Evolutionary conservation across 1,284 basidiomycete species (phyloP), one percentile per base, ranked within the genome.

Genomic region (Anthracocystis setariae): DNA sequence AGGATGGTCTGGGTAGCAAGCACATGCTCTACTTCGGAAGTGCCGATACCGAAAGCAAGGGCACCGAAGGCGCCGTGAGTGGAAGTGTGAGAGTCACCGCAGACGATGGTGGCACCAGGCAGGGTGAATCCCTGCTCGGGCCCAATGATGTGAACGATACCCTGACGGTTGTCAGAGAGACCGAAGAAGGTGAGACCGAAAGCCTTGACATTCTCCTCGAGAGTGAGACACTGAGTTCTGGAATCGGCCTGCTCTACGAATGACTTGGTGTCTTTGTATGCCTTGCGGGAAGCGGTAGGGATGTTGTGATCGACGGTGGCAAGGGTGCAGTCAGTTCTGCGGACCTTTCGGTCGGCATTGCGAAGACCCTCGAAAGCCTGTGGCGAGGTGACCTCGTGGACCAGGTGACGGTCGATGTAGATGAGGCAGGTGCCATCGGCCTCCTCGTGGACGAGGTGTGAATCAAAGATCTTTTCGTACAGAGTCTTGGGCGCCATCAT

Each of bases 291-390:
- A 51, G 68, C 67, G n/a, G 80, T 82, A 33, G 80, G 80, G 54
- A 82, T 80, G 61, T 80, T 80, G 78, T 82, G 80, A 57, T 82
- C 80, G 27, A 82, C 78, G 35, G 80, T 82, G 47, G 79, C 80
- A 35, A 82, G 76, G 18, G 79, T 82, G 74, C 78, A 81, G 65
- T 82, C 80, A 23, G 75, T 68, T 21, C 80, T 60, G 40, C 80
- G 79, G 27, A 82, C 80, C 20, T 51, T 55, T 15, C 80, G 72
- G 40, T 64, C 58, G 32, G 79, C 77, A 50, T 76, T 70, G 46
- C 79, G 74, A 13, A 82, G 73, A 42, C 80, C 80, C 55, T 82
- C 80, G 47, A 82, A 82, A 7, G 80, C 77, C 54, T 82, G 80
- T 33, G 80, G 80, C 55, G 79, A 81, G 18, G 80, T 82, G 32